Evolutionary conservation across 257 asterid genomes (phyloP).

Genomic region (Solanum peruvianum): DNA sequence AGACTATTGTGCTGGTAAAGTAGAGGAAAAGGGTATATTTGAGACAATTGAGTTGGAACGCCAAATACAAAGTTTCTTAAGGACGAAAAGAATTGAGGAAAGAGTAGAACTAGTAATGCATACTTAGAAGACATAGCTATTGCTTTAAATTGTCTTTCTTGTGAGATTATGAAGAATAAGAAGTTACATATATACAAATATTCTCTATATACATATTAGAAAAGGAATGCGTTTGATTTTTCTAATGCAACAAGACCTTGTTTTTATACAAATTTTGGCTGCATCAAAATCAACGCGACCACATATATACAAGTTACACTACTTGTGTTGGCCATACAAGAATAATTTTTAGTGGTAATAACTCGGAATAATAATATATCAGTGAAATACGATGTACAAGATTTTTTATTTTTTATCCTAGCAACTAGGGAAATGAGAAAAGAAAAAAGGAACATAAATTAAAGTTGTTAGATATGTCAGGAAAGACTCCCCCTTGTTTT

Average conservation of each 20-base stretch:
- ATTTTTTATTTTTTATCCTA: neutral
- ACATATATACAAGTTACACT: neutral
- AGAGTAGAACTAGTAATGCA: slow-evolving; percentile 10
- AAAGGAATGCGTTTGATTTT: neutral
- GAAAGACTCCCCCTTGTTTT: neutral
- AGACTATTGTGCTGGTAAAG: slow-evolving; percentile 51
- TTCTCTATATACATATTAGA: neutral
- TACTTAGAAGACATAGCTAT: slow-evolving; percentile 29
- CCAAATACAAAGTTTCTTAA: neutral
- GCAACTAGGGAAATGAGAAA: neutral
- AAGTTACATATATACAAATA: neutral
- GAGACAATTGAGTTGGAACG: slow-evolving; percentile 1
- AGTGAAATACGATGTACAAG: neutral
- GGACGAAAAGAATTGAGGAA: neutral
- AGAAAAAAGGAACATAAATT: neutral
- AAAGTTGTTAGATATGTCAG: neutral
- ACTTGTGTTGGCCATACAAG: neutral
- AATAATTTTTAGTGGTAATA: neutral
- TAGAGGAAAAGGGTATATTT: slow-evolving; percentile 25
- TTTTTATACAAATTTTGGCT: neutral
- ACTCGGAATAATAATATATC: neutral
- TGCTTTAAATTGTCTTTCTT: slow-evolving; percentile 8
- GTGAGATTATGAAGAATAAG: slow-evolving; percentile 1
- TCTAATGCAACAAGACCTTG: neutral
- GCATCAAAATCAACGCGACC: neutral